phyloP scores from a whole-genome alignment of 2,329 filamentous ascomycete genomes.

The Hypoxylon sp. region DNA sequence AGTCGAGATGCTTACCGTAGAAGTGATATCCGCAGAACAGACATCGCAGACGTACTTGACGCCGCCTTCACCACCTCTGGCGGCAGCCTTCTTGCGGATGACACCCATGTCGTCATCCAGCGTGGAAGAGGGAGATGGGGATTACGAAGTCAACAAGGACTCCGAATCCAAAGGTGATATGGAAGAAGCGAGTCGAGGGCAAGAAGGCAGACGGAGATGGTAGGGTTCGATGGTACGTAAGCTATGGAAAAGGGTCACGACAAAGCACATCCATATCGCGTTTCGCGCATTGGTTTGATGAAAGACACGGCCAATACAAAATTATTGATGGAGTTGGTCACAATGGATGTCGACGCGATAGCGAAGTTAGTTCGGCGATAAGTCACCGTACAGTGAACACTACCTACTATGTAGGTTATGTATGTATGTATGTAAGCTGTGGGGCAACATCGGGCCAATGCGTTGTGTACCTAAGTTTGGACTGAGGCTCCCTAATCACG shows the following conservation, averaged over 20 bases:
- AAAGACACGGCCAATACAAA: background rate
- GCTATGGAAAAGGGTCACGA: background rate
- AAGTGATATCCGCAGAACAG: conserved; percentile 96
- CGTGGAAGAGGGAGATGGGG: conserved; percentile 22
- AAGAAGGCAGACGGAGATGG: background rate
- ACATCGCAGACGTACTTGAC: conserved; percentile 98
- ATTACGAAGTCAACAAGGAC: conserved; percentile 39
- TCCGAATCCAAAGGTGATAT: conserved; percentile 14
- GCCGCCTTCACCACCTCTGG: conserved; percentile 84
- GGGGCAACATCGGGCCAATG: no score
- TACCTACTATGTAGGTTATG: no score
- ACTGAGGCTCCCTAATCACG: background rate
- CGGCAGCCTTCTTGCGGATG: conserved; percentile 94
- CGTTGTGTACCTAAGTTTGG: no score
- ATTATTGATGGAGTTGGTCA: background rate
- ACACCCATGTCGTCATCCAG: conserved; percentile 76
- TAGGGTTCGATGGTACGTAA: background rate
- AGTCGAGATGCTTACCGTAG: conserved; percentile 71
- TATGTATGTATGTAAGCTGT: no score
- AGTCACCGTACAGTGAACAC: background rate
- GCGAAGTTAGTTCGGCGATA: background rate
- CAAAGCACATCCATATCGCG: background rate
- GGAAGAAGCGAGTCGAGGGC: background rate
- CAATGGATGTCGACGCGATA: background rate
- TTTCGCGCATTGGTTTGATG: background rate